phyloP scores from a whole-genome alignment of 345 rosid species.

The Eutrema heterophyllum region DNA sequence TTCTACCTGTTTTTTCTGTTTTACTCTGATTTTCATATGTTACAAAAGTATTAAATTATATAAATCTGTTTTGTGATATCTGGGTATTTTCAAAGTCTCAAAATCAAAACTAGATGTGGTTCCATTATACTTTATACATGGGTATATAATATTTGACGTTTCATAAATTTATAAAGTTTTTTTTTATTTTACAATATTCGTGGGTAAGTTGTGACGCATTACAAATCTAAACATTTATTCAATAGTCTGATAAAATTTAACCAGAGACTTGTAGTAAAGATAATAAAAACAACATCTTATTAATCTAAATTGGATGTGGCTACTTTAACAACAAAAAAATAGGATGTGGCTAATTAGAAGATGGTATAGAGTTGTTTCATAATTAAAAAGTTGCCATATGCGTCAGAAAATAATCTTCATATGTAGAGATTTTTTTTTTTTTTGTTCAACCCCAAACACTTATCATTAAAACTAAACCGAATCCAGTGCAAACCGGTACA shows the following conservation, averaged over 20 bases:
- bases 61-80: neutral
- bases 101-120: neutral
- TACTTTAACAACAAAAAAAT: too few species aligned
- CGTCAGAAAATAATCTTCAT: neutral
- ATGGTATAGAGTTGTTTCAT: neutral
- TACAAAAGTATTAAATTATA: neutral
- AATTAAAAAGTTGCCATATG: neutral
- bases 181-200: neutral
- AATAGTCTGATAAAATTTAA: too few species aligned
- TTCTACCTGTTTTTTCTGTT: neutral
- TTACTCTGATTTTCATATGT: neutral
- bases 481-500: too few species aligned
- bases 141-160: neutral
- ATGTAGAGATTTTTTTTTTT: too few species aligned
- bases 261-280: neutral
- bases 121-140: neutral
- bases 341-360: too few species aligned
- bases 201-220: neutral
- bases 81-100: neutral
- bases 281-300: neutral
- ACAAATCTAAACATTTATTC: neutral
- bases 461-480: too few species aligned
- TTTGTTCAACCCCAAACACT: too few species aligned
- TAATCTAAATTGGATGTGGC: neutral
- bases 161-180: neutral